Evolutionary conservation across 805 yeast genomes (phyloP), one percentile per base, ranked within the genome.

Genomic region (Wickerhamomyces bisporus): DNA sequence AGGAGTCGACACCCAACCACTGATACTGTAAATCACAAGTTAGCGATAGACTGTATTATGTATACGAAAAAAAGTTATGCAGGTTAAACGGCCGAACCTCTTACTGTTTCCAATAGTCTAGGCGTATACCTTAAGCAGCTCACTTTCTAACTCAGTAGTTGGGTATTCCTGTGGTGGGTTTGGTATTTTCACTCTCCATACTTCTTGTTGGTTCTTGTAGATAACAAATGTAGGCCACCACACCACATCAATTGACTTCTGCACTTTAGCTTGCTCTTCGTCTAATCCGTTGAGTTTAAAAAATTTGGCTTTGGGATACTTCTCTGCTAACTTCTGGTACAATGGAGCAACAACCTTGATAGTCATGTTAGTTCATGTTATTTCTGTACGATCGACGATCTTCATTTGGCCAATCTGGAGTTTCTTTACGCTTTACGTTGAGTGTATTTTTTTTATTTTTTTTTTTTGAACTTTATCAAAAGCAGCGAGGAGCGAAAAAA

Each of bases 151-250:
- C 30, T 52, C 57, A 2, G 23, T 15, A 1, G 53, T 47, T 17
- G 57, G 57, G 30, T 16, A 37, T 32, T 49, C 34, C 30, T 50
- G 54, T 30, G 57, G 57, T 16, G 57, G 57, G 35, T 52, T 52
- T 32, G 55, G 53, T 14, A 52, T 44, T 41, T 50, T 50, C 25
- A 17, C 55, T 38, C 57, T 49, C 53, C 53, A 50, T 3, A 36
- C 38, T 30, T 52, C 57, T 35, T 45, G 30, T 3, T 48, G 50
- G 18, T 47, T 45, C 10, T 40, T 38, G 26, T 26, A 50, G 19
- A 52, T 40, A 32, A 52, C 49, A 35, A 52, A 50, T 2, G 57
- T 52, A n/a, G 57, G 57, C 57, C 57, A 52, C 57, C 57, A 52
- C 0, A 47, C 53, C 6, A 52, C 57, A 18, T 49, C 39, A 9